A percentile compares a stretch with the other conserved stretches of the same genome.
Conservation (phyloP, 2,329 filamentous ascomycete species). For the Cladosporium sp. region DNA sequence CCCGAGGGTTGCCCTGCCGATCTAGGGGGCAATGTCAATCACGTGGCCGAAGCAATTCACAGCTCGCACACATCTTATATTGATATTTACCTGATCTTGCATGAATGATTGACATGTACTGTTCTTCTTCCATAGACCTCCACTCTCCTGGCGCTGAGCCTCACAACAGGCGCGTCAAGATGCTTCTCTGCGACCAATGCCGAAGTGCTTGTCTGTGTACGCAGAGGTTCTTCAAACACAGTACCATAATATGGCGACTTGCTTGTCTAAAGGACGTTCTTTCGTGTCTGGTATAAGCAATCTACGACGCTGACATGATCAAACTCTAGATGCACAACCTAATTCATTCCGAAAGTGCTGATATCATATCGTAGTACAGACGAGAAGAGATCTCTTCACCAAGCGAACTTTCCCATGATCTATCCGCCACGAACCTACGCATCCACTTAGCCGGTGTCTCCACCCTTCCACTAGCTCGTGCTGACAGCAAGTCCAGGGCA, state of each 20-base stretch:
- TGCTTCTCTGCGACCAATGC: background rate
- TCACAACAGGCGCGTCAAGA: background rate
- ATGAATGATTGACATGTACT: background rate
- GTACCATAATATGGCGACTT: background rate
- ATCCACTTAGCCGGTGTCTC: slow-evolving; percentile 1
- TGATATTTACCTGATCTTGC: background rate
- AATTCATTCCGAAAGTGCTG: background rate
- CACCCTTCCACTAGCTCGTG: background rate
- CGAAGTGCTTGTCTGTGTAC: background rate
- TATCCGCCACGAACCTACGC: background rate
- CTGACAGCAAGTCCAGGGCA: background rate
- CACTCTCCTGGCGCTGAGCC: background rate
- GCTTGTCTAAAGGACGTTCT: background rate
- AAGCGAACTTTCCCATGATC: background rate
- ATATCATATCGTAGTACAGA: background rate
- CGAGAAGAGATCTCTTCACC: background rate
- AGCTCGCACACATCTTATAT: background rate
- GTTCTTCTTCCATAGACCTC: background rate
- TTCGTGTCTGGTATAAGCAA: background rate
- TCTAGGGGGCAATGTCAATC: background rate
- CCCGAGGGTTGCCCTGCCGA: background rate
- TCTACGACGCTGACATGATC: background rate
- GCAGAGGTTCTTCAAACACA: background rate
- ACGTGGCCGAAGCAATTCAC: background rate
- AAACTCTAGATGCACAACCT: too few species aligned